Conservation (phyloP, 805 yeast species). For the Saccharomyces mikatae region DNA sequence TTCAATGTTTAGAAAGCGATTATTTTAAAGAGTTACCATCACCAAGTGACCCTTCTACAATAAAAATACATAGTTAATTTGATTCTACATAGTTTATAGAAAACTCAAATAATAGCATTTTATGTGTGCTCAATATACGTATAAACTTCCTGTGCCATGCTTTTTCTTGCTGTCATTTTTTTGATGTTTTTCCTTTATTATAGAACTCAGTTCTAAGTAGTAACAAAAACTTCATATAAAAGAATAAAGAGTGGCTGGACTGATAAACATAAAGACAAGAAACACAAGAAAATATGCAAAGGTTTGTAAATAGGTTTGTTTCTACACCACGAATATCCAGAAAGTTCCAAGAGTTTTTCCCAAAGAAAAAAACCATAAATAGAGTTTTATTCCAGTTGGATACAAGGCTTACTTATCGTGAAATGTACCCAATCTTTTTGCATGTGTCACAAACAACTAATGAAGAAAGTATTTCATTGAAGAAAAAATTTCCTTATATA, state of each 20-base stretch:
- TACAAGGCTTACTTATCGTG: slow-evolving; percentile 44
- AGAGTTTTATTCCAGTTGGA: slow-evolving; percentile 60
- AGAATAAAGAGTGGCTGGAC: neutral
- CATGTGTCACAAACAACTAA: slow-evolving; percentile 35
- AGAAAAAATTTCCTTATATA: slow-evolving; percentile 21
- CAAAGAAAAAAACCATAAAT: slow-evolving; percentile 50
- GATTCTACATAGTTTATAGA: neutral
- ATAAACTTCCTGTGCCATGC: neutral
- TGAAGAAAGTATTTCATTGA: slow-evolving; percentile 7
- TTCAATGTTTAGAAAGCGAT: slow-evolving; percentile 52
- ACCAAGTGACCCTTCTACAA: slow-evolving; percentile 53
- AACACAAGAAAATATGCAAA: neutral
- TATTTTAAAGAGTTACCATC: slow-evolving; percentile 69
- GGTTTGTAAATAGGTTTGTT: neutral
- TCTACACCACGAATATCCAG: neutral
- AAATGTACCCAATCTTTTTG: slow-evolving; percentile 47
- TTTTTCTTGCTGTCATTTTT: neutral
- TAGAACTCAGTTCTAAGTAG: neutral
- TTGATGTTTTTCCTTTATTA: neutral
- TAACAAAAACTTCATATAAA: neutral
- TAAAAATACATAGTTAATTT: slow-evolving; percentile 4
- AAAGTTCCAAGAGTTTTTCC: slow-evolving; percentile 40
- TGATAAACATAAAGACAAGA: neutral
- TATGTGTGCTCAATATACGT: neutral
- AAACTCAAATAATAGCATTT: neutral